phyloP scores from a whole-genome alignment of 176 grass and related monocot genomes.

The barley (Hordeum vulgare) region DNA sequence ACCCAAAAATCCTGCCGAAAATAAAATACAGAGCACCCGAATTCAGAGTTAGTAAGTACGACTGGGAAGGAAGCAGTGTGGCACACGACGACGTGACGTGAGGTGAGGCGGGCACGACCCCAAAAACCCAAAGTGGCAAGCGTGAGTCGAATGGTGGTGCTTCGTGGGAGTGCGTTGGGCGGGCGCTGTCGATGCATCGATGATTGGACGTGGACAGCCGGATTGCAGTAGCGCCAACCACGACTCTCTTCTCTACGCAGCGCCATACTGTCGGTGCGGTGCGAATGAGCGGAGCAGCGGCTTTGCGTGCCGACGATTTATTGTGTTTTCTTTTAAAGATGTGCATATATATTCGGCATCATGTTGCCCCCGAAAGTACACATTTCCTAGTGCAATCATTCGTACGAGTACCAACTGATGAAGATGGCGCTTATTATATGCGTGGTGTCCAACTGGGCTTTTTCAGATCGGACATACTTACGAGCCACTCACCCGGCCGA shows the following conservation, averaged over 20 bases:
- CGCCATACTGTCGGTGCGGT: neutral
- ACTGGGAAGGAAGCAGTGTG: neutral
- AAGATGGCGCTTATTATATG: neutral
- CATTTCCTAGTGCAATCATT: neutral
- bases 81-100: neutral
- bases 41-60: neutral
- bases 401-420: neutral
- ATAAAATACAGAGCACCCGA: neutral
- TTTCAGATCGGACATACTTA: neutral
- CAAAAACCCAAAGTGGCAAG: neutral
- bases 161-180: neutral
- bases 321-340: too few relatives aligned
- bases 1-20: too few relatives aligned
- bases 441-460: neutral
- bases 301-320: neutral
- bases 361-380: neutral
- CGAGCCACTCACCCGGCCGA: neutral
- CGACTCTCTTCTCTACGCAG: neutral
- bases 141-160: too few relatives aligned
- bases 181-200: conserved; percentile 21
- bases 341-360: too few relatives aligned
- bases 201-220: conserved; percentile 12
- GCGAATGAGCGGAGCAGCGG: neutral
- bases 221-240: conserved; percentile 8
- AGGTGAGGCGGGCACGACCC: neutral